phyloP scores from a whole-genome alignment of 306 rosid species.

The Alnus rubra region DNA sequence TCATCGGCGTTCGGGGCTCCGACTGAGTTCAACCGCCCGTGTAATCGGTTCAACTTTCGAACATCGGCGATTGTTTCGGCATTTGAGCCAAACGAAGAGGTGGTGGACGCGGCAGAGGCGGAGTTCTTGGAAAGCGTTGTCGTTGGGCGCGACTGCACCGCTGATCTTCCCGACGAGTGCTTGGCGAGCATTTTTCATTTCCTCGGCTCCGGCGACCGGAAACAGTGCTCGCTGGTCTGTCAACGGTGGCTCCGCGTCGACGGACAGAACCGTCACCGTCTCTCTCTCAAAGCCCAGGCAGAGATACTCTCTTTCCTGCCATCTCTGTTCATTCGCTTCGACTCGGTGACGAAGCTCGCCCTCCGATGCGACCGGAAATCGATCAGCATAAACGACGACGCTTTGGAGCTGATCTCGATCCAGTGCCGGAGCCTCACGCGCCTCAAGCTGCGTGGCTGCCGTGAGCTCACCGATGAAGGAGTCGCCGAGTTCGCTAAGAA shows the following conservation, averaged over 20 bases:
- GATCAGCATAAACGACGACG: conserved; percentile 62
- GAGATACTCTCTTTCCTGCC: conserved; percentile 51
- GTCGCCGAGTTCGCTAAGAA: conserved; percentile 59
- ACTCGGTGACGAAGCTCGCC: conserved; percentile 66
- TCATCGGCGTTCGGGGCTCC: conserved; percentile 41
- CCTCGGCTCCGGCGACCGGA: conserved; percentile 59
- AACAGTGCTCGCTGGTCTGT: conserved; percentile 62
- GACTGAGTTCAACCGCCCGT: conserved; percentile 10
- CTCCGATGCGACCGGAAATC: conserved; percentile 71
- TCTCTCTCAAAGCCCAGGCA: conserved; percentile 52
- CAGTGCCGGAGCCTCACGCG: conserved; percentile 63
- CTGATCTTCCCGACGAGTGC: conserved; percentile 71
- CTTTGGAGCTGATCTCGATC: conserved; percentile 55
- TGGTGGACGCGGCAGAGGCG: background rate
- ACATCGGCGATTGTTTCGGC: conserved; percentile 9
- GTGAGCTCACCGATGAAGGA: conserved; percentile 57
- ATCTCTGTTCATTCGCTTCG: conserved; percentile 60
- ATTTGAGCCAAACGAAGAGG: background rate
- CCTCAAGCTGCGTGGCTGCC: conserved; percentile 76
- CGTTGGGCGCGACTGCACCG: conserved; percentile 39
- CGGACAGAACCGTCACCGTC: conserved; percentile 62
- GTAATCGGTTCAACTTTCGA: conserved; percentile 31
- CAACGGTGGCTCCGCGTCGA: conserved; percentile 64
- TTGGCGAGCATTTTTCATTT: conserved; percentile 55
- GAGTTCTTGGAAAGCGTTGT: conserved; percentile 15